A percentile compares a stretch with the other conserved stretches of the same genome.
phyloP scores from a whole-genome alignment of 129 eudicot species.

The Apium graveolens region DNA sequence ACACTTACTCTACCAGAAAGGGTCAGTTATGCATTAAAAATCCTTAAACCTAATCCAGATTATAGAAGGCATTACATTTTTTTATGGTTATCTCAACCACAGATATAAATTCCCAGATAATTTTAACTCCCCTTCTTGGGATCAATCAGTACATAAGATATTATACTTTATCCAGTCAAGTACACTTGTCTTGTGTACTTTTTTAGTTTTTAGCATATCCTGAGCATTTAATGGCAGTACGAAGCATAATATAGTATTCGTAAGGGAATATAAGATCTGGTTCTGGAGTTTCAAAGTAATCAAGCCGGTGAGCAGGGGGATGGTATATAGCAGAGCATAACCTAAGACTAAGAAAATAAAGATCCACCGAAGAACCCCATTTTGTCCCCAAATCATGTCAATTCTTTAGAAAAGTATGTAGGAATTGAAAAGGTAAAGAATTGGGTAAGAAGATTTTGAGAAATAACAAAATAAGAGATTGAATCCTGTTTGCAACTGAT shows the following conservation, averaged over 20 bases:
- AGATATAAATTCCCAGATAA: not conserved
- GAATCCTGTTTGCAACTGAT: not conserved
- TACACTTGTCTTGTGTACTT: not conserved
- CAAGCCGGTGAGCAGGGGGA: not conserved
- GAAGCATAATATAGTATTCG: not conserved
- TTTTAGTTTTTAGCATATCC: not conserved
- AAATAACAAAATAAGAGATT: not conserved
- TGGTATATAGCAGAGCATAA: not conserved
- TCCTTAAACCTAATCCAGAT: too few relatives aligned
- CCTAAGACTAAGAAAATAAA: not conserved
- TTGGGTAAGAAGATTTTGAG: not conserved
- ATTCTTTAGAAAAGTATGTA: not conserved
- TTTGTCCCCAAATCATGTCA: not conserved
- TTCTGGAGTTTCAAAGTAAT: not conserved
- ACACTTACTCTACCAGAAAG: too few relatives aligned
- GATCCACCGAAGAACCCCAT: not conserved
- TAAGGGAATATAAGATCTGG: not conserved
- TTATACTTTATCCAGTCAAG: not conserved
- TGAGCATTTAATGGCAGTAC: not conserved
- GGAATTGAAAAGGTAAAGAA: not conserved
- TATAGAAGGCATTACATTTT: too few relatives aligned
- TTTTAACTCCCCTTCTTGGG: not conserved
- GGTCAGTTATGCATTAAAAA: too few relatives aligned
- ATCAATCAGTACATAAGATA: not conserved
- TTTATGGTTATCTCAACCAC: not conserved